Base-by-base conservation (phyloP, 352 stramenopile genomes). In the Pythium periplocum region DNA sequence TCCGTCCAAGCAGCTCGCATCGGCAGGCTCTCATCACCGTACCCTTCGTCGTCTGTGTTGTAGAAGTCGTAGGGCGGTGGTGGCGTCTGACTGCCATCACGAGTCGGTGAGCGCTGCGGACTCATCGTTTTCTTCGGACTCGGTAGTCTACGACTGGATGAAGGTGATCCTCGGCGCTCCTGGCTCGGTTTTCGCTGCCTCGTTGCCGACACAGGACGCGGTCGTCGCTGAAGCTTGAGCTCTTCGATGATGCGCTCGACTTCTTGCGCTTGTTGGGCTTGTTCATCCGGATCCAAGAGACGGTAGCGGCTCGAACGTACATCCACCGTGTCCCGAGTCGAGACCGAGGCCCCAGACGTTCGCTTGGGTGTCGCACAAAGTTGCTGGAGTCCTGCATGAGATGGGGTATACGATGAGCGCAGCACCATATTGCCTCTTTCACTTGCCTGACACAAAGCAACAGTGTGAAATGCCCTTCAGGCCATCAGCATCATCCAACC, bases 231-330 rank as follows among this genome's bases (percentile, higher is more conserved):
- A 8, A 51, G 48, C 45, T 75, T 53, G 11, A 84, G 50, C 26
- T 83, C 67, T 2, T 53, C 56, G 17, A 82, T 69, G 55, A 83
- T 78, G 11, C 73, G 71, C 33, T 69, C 61, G 3, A 84, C 68
- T 32, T 74, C 66, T 37, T 68, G 59, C 1, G 57, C 54, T 56
- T 87, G 71, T 11, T 48, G 54, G 4, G 51, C 50, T 6, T 72
- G 69, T 34, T 83, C 71, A 4, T 60, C 51, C 12, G 70, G 58
- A 39, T 78, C 64, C 39, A 85, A 45, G 4, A 83, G 44, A 4
- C 63, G 56, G 47, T 81, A 86, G 26, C 75, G 71, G 54, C 60
- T 72, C 36, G 47, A 55, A 9, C 52, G 58, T n/a, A 53, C 47
- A 39, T 59, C 52, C 6, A 26, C 17, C 17, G 17, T 34, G 9